Percentiles rank a stretch among this genome's conserved stretches.
Conservation (phyloP, 768 basidiomycete genomes). For the Leccinum fibrillosum region DNA sequence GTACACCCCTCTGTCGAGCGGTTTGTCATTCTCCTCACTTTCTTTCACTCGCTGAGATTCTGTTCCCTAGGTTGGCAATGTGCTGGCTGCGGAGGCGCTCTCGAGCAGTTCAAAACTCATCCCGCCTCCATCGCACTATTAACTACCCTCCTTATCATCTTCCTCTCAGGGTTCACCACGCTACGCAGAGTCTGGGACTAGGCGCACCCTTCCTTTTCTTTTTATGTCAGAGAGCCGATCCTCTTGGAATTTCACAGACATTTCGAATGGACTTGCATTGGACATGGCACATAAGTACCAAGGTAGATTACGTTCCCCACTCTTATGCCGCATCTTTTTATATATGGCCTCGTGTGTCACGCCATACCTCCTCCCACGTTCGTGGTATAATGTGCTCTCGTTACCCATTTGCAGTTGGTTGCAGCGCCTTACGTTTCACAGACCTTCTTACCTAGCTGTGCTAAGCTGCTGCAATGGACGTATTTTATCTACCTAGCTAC, state of each 20-base stretch:
- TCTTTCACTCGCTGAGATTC: not conserved
- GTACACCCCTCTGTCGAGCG: slow-evolving; percentile 53
- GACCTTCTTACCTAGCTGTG: not conserved
- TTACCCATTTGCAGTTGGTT: slow-evolving; percentile 5
- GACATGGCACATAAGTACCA: slow-evolving; percentile 28
- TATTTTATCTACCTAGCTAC: not conserved
- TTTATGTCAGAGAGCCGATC: not conserved
- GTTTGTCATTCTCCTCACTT: slow-evolving; percentile 15
- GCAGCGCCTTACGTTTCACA: not conserved
- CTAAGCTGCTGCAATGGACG: not conserved
- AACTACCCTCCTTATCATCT: slow-evolving; percentile 29
- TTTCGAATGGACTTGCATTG: slow-evolving; percentile 27
- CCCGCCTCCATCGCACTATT: slow-evolving; percentile 33
- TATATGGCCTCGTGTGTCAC: slow-evolving; percentile 13
- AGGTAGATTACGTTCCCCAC: slow-evolving; percentile 23
- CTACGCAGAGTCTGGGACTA: slow-evolving; percentile 31
- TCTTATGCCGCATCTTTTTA: slow-evolving; percentile 22
- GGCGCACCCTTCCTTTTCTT: not conserved
- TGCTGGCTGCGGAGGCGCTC: slow-evolving; percentile 27
- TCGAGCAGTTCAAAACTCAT: slow-evolving; percentile 29
- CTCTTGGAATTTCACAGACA: slow-evolving; percentile 22
- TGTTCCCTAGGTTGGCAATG: slow-evolving; percentile 28
- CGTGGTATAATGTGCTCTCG: slow-evolving; percentile 24
- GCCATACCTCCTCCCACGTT: slow-evolving; percentile 8
- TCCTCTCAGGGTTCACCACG: slow-evolving; percentile 34